A percentile compares a stretch with the other conserved stretches of the same genome.
phyloP scores from a whole-genome alignment of 805 yeast species.

The Gaillardinia entomophila region DNA sequence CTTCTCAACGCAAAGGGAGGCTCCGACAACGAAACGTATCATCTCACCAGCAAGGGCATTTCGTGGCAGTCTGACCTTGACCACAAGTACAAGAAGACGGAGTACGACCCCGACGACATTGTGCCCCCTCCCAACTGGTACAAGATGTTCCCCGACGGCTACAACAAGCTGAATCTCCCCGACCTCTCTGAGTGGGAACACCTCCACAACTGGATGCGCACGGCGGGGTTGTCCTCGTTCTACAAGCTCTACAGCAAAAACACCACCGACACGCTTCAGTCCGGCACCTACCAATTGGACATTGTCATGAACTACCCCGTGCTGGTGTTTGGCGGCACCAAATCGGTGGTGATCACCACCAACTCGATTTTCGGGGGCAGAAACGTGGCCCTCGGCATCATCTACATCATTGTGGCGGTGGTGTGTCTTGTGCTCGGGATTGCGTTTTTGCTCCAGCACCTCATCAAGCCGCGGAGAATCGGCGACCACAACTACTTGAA shows the following conservation, averaged over 20 bases:
- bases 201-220: conserved; percentile 96
- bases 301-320: conserved; percentile 81
- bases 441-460: conserved; percentile 71
- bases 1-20: conserved; percentile 42
- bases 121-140: conserved; percentile 96
- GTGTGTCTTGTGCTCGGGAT: conserved; percentile 66
- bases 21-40: conserved; percentile 36
- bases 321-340: conserved; percentile 79
- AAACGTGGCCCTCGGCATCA: conserved; percentile 76
- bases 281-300: conserved; percentile 67
- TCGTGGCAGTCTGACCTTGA: conserved; percentile 81
- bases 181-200: conserved; percentile 72
- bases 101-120: conserved; percentile 60
- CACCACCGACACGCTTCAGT: conserved; percentile 45
- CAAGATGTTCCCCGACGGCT: conserved; percentile 75
- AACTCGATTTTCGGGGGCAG: conserved; percentile 84
- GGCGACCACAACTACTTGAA: conserved; percentile 68
- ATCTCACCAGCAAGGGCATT: conserved; percentile 51
- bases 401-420: conserved; percentile 81
- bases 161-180: conserved; percentile 76
- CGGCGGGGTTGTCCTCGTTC: conserved; percentile 89
- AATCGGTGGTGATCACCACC: conserved; percentile 75
- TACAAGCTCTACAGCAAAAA: conserved; percentile 78
- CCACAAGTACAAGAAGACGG: conserved; percentile 62
- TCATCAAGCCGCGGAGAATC: conserved; percentile 76